Conservation (phyloP, 2,329 filamentous ascomycete genomes). For the Coniochaeta sp. region DNA sequence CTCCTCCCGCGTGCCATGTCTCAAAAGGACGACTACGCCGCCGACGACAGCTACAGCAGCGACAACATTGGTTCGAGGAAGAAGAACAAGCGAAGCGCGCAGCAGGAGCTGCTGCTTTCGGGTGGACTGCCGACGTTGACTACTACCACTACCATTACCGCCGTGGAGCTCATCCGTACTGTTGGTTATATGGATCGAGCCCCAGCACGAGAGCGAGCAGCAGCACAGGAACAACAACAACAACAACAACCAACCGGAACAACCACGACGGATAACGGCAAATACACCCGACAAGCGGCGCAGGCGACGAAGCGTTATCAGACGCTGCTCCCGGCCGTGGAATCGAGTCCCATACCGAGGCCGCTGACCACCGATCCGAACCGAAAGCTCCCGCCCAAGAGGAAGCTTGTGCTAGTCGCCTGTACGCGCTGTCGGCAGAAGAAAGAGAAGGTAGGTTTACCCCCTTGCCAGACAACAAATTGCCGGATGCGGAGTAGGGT, state of each 20-base stretch:
- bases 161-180: too few species aligned
- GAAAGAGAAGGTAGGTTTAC: slow-evolving; percentile 3
- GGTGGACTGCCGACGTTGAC: not conserved
- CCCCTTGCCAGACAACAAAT: too few species aligned
- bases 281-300: too few species aligned
- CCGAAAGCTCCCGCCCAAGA: slow-evolving; percentile 4
- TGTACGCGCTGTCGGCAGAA: not conserved
- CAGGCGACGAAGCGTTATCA: slow-evolving; percentile 2
- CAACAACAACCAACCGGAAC: too few species aligned
- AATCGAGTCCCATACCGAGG: not conserved
- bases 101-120: too few species aligned
- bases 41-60: too few species aligned
- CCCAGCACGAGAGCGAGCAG: not conserved
- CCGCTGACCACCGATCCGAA: not conserved
- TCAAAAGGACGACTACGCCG: too few species aligned
- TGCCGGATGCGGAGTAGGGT: too few species aligned
- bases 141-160: too few species aligned
- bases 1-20: too few species aligned
- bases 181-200: not conserved
- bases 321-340: slow-evolving; percentile 1
- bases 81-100: too few species aligned
- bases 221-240: not conserved
- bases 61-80: not conserved
- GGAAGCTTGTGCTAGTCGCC: slow-evolving; percentile 1
- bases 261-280: too few species aligned